Evolutionary conservation across 306 rosid species (phyloP), one percentile per base, ranked within the genome.

Genomic region (Purshia tridentata): DNA sequence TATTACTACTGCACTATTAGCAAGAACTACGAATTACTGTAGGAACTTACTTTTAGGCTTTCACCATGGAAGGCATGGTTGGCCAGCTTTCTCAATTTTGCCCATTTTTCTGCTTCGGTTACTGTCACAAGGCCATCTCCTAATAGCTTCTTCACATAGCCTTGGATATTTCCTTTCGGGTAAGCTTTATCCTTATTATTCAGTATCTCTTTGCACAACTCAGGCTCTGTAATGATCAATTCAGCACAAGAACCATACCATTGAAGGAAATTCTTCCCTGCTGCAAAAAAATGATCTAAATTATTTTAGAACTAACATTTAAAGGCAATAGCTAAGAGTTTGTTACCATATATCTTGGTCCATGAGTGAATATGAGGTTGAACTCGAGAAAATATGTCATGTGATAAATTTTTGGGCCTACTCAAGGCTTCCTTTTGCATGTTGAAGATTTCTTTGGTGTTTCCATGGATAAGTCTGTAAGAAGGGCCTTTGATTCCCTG

Each of bases 401-500:
- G 76, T 3, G 81, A 72, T 18, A 79, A 70, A 3, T 23, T 20
- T 48, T 61, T 60, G 51, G 81, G 79, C 1, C 22, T 60, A 20
- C 57, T 18, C 64, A 20, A 46, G 65, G 72, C 66, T 46, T 79
- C 75, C 22, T 54, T 75, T 29, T 39, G 6, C 73, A 60, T 68
- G 60, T 18, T 11, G 44, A 45, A 42, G 11, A 83, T 79, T 15
- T 83, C 81, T 67, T 67, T 64, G 19, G 63, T 14, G 70, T 37
- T 79, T 61, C 81, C 82, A 41, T 62, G 63, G 20, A 76, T 11
- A 19, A 79, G 61, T 40, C 45, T 72, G 62, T 76, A 72, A 68
- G 84, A 15, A 41, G 87, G 84, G 6, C 82, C 86, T 61, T 41
- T 51, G 69, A 83, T 79, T 74, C 84, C 84, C 49, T 72, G 76